Evolutionary conservation across 1,284 basidiomycete species (phyloP), one percentile per base, ranked within the genome.

Genomic region (Ceratobasidium sp.): DNA sequence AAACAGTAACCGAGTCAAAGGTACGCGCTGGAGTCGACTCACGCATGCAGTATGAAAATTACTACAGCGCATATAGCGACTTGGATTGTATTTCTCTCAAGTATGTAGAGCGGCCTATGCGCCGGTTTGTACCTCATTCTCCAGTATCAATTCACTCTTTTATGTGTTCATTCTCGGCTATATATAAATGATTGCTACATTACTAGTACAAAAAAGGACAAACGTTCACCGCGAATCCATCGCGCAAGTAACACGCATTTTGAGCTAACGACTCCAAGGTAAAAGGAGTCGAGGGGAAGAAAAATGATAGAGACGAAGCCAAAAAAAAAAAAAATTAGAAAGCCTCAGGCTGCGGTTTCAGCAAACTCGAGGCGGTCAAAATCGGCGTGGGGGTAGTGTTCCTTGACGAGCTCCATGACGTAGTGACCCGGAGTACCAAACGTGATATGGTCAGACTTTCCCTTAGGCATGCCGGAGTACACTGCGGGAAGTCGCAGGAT

Each of bases 391-490:
- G 64, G 66, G 66, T 68, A 86, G 71, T 62, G 81, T 50, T 78
- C 80, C 81, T 78, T 83, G 82, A 86, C 81, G 61, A 81, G 74
- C 3, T 56, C 80, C 10, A 84, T 33, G 74, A 83, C 62, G n/a
- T 68, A 84, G 83, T 84, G 85, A 65, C 70, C 75, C 54, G 85
- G 85, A 26, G 84, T 86, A 73, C 71, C 76, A 46, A 85, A 86
- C 0, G 84, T 84, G 69, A 87, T 80, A 67, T 86, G 83, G 62
- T 79, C 83, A 62, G 79, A 84, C 84, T 69, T 84, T 81, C 80
- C 86, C 84, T 79, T 83, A 56, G 80, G 83, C 85, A 74, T 84
- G 81, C 80, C 85, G 84, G 2, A 79, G 78, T n/a, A n/a, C n/a
- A n/a, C n/a, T n/a, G n/a, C n/a, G n/a, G n/a, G n/a, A n/a, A n/a